Evolutionary conservation across 1,284 basidiomycete species (phyloP), one percentile per base, ranked within the genome.

Genomic region (Ustilago tritici): DNA sequence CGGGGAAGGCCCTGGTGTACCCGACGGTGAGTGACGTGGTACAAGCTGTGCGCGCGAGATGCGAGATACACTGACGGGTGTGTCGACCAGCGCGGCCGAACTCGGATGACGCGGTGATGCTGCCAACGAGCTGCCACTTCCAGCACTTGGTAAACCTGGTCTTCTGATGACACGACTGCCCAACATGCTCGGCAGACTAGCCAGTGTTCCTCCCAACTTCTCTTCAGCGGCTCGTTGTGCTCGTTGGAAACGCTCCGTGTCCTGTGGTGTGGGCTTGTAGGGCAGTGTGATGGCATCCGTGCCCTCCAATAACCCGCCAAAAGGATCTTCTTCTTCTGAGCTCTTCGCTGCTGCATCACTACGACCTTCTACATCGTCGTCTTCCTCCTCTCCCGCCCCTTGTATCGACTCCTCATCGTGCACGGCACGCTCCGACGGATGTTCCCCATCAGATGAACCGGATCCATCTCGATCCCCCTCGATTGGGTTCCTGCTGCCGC

Each of bases 191-290:
- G 75, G 59, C 10, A 80, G 65, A 32, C 65, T 70, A 14, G 78
- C 76, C 28, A 84, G 50, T 10, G 65, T 77, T 8, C 81, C 80
- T 9, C 82, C 83, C 9, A 85, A 76, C 65, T 82, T 82, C 77
- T 92, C 91, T 87, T 96, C 94, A 36, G 93, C 93, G 14, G 88
- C 85, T 46, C 88, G 82, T 61, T 92, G 89, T 81, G 92, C 93
- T 71, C 88, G 89, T 75, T 95, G 92, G 84, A 94, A 98, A 49
- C 90, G 89, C 58, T 89, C 87, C 82, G 93, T 92, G 86, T 99
- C 96, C 10, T 85, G 82, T n/a, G 87, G 87, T 85, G 43, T 95
- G 91, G 6, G 87, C 85, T n/a, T 68, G 43, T 95, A 95, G 76
- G 90, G 91, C 19, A 89, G 87, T 34, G 90, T 92, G 84, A 95